These are phyloP conservation scores for Sideroxylon spinosum DNA, from an alignment of 179 eudicot species.

Conservation along the genomic window DNA sequence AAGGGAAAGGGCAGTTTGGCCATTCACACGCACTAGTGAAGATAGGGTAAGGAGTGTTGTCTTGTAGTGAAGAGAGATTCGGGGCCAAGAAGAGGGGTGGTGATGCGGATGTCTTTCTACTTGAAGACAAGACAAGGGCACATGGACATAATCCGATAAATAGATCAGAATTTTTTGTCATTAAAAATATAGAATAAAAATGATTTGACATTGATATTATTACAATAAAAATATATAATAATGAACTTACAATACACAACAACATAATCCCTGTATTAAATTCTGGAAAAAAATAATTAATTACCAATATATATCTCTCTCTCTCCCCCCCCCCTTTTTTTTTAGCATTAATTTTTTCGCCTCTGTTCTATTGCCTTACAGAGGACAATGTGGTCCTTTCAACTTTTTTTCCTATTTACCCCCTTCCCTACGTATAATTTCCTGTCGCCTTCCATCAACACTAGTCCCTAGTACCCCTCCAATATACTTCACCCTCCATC, in stretches of 20 bases:
- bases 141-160: constrained; percentile 22
- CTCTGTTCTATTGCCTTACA: background rate
- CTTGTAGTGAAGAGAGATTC: constrained; percentile 15
- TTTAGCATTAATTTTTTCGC: background rate
- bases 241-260: no score
- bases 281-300: no score
- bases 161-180: background rate
- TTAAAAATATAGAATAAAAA: no score
- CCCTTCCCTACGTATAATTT: constrained; percentile 10
- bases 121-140: constrained; percentile 33
- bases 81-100: constrained; percentile 13
- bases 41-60: background rate
- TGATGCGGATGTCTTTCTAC: constrained; percentile 29
- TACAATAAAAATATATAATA: no score
- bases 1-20: no score
- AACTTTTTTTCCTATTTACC: background rate
- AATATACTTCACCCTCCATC: background rate
- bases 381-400: constrained; percentile 27
- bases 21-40: no score
- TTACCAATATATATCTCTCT: no score
- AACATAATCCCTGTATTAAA: no score
- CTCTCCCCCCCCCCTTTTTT: background rate
- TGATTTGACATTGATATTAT: no score
- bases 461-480: constrained; percentile 11
- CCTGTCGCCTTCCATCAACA: constrained; percentile 17